Evolutionary conservation across 352 stramenopile species (phyloP), one percentile per base, ranked within the genome.

Genomic region (Phytopythium boreale): DNA sequence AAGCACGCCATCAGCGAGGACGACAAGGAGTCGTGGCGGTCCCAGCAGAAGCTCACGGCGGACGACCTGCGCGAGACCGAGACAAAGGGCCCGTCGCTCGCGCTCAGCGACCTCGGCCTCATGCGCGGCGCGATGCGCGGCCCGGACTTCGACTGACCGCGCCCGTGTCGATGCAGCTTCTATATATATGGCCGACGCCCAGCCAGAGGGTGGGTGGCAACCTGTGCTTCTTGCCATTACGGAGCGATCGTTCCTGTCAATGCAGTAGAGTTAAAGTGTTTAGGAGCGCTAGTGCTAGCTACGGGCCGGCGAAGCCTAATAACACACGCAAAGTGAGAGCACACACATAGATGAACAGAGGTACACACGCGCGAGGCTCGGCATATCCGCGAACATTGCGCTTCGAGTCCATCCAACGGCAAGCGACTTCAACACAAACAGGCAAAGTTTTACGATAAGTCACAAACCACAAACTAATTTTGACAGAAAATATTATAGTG

Each of bases 51-150:
- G 49, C 67, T 88, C 56, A 88, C 79, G 37, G 75, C 75, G 26
- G 75, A 85, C 63, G 79, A 88, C 44, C 71, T 88, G 9, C 77
- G 76, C 12, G 57, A 69, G 49, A 80, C 74, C 8, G 74, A 79
- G 47, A 62, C 62, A 19, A 70, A 82, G 49, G 77, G 75, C 19
- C 78, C 59, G 24, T 61, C 69, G 17, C 60, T 87, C 43, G 72
- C 64, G 19, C 56, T 87, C 14, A 87, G 74, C 56, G 78, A 87
- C 63, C 70, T 87, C 37, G 68, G 71, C 0, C 50, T 58, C 19
- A 62, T 61, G 44, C 63, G 63, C 51, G 63, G 67, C 27, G 61
- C 61, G 36, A 63, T 66, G 41, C 56, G 65, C 41, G 63, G 67
- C 58, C 70, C 67, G 36, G 61, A 70, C 51, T 73, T 67, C 29